These are phyloP conservation scores for Orychophragmus violaceus DNA, from an alignment of 345 rosid species.

Conservation along the genomic window DNA sequence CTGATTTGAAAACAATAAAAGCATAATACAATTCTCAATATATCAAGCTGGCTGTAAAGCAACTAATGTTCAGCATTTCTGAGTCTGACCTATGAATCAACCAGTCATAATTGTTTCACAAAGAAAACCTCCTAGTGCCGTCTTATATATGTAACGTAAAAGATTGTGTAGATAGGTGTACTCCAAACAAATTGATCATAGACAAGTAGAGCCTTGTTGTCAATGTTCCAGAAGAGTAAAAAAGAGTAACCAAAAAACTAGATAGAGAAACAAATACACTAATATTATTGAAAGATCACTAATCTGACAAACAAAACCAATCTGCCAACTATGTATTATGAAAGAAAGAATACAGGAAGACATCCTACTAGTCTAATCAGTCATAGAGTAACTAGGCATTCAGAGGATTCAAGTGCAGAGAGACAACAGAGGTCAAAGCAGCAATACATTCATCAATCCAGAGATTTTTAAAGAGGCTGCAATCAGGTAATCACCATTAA, in stretches of 20 bases:
- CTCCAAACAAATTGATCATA: slow-evolving; percentile 5
- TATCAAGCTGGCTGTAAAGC: slow-evolving; percentile 6
- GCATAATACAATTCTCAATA: neutral
- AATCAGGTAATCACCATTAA: slow-evolving; percentile 81
- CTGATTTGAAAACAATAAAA: neutral
- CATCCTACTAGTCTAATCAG: slow-evolving; percentile 46
- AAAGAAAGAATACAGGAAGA: slow-evolving; percentile 29
- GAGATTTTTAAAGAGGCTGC: slow-evolving; percentile 55
- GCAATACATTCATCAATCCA: slow-evolving; percentile 77
- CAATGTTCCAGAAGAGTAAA: neutral
- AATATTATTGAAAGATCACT: slow-evolving; percentile 26
- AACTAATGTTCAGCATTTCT: neutral
- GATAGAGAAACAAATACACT: slow-evolving; percentile 6
- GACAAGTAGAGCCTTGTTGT: neutral
- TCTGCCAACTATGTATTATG: slow-evolving; percentile 29
- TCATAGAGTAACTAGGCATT: slow-evolving; percentile 45
- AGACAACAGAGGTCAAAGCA: slow-evolving; percentile 44
- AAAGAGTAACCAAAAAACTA: neutral
- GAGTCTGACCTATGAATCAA: slow-evolving; percentile 4
- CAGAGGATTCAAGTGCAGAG: slow-evolving; percentile 51
- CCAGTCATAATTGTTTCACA: neutral
- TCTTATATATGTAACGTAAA: neutral
- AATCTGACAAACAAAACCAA: slow-evolving; percentile 28
- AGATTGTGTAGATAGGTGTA: neutral
- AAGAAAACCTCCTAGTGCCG: slow-evolving; percentile 7